Conservation (phyloP, 1,284 basidiomycete species). For the Ceratobasidium sp. region DNA sequence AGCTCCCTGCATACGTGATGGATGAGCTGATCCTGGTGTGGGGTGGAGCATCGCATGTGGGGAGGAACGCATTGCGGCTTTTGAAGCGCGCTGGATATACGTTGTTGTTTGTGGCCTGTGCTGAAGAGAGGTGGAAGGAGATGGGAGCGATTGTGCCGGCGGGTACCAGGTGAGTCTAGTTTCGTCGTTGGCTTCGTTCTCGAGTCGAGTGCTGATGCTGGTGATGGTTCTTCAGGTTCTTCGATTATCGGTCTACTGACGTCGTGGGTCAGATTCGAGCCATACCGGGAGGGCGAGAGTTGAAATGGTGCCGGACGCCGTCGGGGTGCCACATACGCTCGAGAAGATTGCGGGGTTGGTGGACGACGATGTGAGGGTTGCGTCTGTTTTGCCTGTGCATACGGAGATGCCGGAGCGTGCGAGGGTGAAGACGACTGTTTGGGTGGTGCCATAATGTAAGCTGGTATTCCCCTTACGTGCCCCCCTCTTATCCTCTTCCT, state of each 20-base stretch:
- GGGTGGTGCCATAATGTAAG: conserved; percentile 24
- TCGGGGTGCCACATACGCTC: conserved; percentile 15
- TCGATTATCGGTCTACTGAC: conserved; percentile 19
- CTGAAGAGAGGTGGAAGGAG: conserved; percentile 3
- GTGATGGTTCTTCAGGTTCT: conserved; percentile 7
- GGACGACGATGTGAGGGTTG: conserved; percentile 1
- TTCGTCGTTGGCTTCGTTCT: not conserved
- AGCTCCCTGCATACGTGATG: conserved; percentile 4
- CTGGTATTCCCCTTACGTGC: too few relatives aligned
- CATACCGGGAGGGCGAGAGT: not conserved
- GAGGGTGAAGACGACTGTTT: conserved; percentile 26
- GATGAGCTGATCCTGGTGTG: conserved; percentile 40
- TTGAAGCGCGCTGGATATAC: conserved; percentile 31
- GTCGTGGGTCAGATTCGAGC: conserved; percentile 19
- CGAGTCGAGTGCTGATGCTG: not conserved
- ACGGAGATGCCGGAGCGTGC: conserved; percentile 40
- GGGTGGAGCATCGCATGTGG: conserved; percentile 16
- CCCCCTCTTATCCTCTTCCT: not conserved
- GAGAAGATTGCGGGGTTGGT: conserved; percentile 20
- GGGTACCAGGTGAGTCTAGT: conserved; percentile 15
- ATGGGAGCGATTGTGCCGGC: not conserved
- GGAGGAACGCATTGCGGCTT: conserved; percentile 15
- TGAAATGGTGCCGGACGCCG: conserved; percentile 22
- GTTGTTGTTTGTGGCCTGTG: conserved; percentile 10
- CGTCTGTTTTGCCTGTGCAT: conserved; percentile 20